Evolutionary conservation across 2,329 filamentous ascomycete species (phyloP), one percentile per base, ranked within the genome.

Genomic region (Cladosporium colombiae): DNA sequence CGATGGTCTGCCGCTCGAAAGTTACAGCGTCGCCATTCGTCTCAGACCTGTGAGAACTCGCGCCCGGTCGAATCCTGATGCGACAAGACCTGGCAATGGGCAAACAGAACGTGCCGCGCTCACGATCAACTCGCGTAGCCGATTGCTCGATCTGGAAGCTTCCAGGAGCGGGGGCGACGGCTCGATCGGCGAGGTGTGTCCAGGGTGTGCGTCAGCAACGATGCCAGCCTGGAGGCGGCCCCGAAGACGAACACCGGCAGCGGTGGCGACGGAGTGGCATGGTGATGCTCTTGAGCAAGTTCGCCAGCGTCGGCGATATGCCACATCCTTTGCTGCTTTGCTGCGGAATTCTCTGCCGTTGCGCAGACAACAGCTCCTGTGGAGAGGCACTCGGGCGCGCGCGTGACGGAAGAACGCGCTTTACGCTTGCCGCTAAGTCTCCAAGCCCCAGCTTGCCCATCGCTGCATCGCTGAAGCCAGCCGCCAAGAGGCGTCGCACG

Each of bases 261-360:
- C 14, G n/a, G 33, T 46, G 23, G 56, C 56, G 25, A 44, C 23
- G 5, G 55, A 35, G 55, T 13, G 37, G n/a, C n/a, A 37, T 25
- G 35, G 35, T 18, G 56, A 27, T 59, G 23, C 21, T 29, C 37
- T 59, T 25, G 23, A 59, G 56, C 23, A 46, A 2, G 14, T 23
- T 46, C 23, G 8, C 25, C 56, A 46, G 25, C 37, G 35, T 46
- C 37, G 56, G 27, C 23, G 27, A 29, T 10, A 23, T 40, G 21
- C 55, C 31, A 40, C 14, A 27, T 23, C 35, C n/a, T 18, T 29
- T 21, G 52, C 10, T 56, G 52, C 14, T 35, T 14, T 35, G 33
- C 33, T 35, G 50, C 60, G 29, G 35, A 63, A 63, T 56, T 63
- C 61, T 63, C 61, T 63, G 61, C 61, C 61, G 61, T 63, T 63